These are phyloP conservation scores for Yarrowia yakushimensis DNA, from an alignment of 805 yeast genomes.

Conservation along the genomic window DNA sequence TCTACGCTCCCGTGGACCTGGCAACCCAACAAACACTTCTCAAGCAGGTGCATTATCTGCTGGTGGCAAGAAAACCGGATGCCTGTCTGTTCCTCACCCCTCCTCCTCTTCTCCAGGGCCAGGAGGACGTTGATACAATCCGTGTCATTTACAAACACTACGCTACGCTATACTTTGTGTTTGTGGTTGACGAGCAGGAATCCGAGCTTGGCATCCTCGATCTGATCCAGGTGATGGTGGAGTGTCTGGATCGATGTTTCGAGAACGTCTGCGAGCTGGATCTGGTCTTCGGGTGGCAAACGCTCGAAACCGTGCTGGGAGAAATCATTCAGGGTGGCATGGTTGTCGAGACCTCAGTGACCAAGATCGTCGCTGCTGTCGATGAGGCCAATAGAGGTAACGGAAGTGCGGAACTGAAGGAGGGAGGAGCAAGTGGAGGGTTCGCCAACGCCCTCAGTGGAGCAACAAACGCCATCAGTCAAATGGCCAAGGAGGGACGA, in stretches of 20 bases:
- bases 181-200: constrained; percentile 94
- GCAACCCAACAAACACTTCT: constrained; percentile 75
- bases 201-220: constrained; percentile 91
- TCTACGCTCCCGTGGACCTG: constrained; percentile 86
- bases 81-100: constrained; percentile 90
- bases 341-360: constrained; percentile 90
- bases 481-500: constrained; percentile 32
- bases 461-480: constrained; percentile 33
- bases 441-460: constrained; percentile 32
- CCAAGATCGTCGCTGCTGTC: constrained; percentile 64
- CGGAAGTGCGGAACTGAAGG: constrained; percentile 30
- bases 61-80: constrained; percentile 62
- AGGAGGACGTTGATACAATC: constrained; percentile 56
- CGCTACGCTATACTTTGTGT: constrained; percentile 94
- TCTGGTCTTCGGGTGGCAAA: constrained; percentile 98
- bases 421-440: constrained; percentile 16
- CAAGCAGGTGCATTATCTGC: constrained; percentile 75
- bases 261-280: constrained; percentile 93
- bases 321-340: constrained; percentile 96
- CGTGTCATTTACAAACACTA: constrained; percentile 90
- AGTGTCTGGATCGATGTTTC: constrained; percentile 88
- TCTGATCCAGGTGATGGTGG: constrained; percentile 94
- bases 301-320: constrained; percentile 74
- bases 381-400: constrained; percentile 39
- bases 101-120: constrained; percentile 61